A percentile compares a stretch with the other conserved stretches of the same genome.
Conservation (phyloP, 176 grass and related monocot species). For the Eragrostis nindensis region DNA sequence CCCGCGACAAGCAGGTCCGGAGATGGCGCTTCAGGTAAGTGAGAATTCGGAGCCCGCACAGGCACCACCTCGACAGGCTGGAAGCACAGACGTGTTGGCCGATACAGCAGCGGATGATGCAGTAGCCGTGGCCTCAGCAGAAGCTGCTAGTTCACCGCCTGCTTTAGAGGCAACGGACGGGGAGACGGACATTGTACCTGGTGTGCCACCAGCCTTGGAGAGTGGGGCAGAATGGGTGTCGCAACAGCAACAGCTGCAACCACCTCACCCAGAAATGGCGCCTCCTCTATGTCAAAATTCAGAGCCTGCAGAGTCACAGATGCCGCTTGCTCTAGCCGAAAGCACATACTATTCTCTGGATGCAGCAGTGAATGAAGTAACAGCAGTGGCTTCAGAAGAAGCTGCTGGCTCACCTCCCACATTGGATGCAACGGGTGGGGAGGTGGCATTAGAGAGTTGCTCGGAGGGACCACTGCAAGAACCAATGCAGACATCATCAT, state of each 20-base stretch:
- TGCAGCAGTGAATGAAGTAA: background rate
- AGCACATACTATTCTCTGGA: background rate
- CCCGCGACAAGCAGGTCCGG: background rate
- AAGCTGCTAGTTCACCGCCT: background rate
- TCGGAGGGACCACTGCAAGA: background rate
- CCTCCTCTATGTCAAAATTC: slow-evolving; percentile 23
- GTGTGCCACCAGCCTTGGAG: background rate
- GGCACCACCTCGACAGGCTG: slow-evolving; percentile 3
- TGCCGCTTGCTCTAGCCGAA: background rate
- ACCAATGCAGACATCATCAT: background rate
- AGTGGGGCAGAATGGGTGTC: background rate
- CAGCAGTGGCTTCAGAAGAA: background rate
- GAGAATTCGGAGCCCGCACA: slow-evolving; percentile 18
- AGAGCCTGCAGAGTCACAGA: background rate
- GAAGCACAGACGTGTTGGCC: background rate
- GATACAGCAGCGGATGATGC: background rate
- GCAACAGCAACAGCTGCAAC: slow-evolving; percentile 14
- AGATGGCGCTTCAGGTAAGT: background rate
- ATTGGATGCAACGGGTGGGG: background rate
- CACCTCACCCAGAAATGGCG: background rate
- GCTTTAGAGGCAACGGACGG: background rate
- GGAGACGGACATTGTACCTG: background rate
- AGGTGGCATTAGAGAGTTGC: background rate
- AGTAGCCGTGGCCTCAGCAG: background rate
- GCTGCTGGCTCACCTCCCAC: background rate